Base-by-base conservation (phyloP, 2,329 filamentous ascomycete species). In the Xylaria sp. region DNA sequence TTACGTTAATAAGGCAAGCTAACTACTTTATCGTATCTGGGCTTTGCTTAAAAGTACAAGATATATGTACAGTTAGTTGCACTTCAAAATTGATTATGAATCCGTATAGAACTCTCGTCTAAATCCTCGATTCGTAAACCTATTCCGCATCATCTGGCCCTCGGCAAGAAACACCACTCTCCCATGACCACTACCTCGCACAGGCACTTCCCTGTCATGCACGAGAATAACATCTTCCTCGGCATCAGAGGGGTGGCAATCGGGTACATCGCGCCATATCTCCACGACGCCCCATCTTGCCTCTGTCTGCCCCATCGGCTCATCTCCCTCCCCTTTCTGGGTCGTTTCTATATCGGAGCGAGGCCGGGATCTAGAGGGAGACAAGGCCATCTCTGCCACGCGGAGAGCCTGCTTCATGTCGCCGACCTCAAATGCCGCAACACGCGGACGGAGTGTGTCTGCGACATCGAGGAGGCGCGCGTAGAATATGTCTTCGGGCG, bases 241-340 rank as follows among this genome's bases (percentile, higher is more conserved):
- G 25, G 73, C 77, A 4, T 78, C 77, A 0, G 71, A 71, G 0
- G 80, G 74, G 13, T 73, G 70, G 52, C 81, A 65, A 74, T 87
- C 85, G 0, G 89, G 89, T 79, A 85, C 87, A 77, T 95, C 92
- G 65, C 91, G 82, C 93, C 92, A 95, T 5, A 94, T 84, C 78
- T 94, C 90, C 1, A 90, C 78, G 2, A 78, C 76, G 2, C 81
- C 78, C 76, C 78, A 66, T 37, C 73, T 72, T 13, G 63, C 68
- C 12, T 12, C 56, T 37, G 15, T 68, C 61, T n/a, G 66, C 81
- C 20, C 7, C n/a, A 1, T 32, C n/a, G 6, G 3, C 15, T 46
- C 39, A 12, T 41, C 39, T 18, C 18, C 32, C 4, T n/a, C 10
- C 13, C 23, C 37, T 13, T 39, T 12, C 23, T 12, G 15, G 13